These are phyloP conservation scores for Pleomassaria siparia DNA, from an alignment of 2,329 filamentous ascomycete genomes.

Conservation along the genomic window DNA sequence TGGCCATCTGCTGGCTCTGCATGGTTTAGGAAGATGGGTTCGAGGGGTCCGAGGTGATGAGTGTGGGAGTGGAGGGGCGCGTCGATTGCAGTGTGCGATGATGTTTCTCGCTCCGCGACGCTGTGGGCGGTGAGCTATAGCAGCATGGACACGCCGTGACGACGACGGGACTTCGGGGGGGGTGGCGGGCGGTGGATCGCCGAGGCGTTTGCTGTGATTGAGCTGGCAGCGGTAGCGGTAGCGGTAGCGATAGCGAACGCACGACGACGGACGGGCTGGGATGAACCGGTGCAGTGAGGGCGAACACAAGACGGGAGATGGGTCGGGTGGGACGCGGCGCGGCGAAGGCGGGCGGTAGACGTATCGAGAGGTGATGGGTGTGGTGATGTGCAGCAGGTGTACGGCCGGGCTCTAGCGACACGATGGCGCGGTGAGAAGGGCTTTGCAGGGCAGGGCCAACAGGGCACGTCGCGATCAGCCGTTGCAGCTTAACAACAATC, in stretches of 20 bases:
- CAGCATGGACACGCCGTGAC: conserved; percentile 36
- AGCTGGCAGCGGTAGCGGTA: conserved; percentile 8
- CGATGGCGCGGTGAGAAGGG: conserved; percentile 21
- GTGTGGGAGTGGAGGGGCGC: conserved; percentile 11
- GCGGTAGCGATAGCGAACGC: conserved; percentile 7
- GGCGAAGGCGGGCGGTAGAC: background rate
- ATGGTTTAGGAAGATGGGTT: conserved; percentile 21
- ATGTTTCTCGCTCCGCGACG: conserved; percentile 29
- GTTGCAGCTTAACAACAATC: conserved; percentile 10
- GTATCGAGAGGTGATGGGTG: conserved; percentile 2
- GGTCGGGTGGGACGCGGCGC: background rate
- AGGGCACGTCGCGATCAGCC: conserved; percentile 12
- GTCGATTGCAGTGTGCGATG: conserved; percentile 13
- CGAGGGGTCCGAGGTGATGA: background rate
- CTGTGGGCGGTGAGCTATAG: conserved; percentile 23
- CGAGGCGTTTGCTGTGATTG: conserved; percentile 20
- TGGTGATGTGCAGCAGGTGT: background rate
- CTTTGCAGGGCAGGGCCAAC: conserved; percentile 10
- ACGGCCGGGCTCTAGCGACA: conserved; percentile 18
- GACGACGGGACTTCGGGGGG: conserved; percentile 18
- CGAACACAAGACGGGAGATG: conserved; percentile 11
- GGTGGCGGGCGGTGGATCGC: conserved; percentile 18
- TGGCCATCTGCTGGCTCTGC: conserved; percentile 57
- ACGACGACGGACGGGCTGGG: too few species aligned
- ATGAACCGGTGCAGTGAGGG: conserved; percentile 10